Evolutionary conservation across 208 protist genomes (phyloP).

Genomic region (Crithidia expoeki): DNA sequence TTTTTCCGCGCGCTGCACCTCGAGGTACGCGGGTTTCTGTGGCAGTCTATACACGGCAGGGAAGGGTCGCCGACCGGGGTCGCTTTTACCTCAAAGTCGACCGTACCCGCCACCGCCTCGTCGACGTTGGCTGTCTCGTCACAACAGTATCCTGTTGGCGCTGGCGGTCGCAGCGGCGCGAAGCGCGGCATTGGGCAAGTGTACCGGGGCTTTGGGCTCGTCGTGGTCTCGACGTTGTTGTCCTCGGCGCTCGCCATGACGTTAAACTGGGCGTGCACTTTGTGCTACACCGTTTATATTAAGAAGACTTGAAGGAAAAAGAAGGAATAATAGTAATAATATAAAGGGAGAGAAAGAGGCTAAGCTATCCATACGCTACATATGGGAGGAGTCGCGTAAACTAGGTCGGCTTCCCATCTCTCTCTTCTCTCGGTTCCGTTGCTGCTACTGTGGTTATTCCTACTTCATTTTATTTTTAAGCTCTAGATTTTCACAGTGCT

Average conservation of each 20-base stretch:
- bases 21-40: slow-evolving; percentile 29
- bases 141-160: background rate
- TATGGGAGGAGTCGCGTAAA: too few relatives aligned
- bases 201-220: slow-evolving; percentile 34
- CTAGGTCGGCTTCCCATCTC: background rate
- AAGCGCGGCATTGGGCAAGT: slow-evolving; percentile 18
- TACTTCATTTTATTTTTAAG: slow-evolving; percentile 1
- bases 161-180: background rate
- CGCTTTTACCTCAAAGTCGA: background rate
- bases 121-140: background rate
- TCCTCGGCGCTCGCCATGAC: slow-evolving; percentile 22
- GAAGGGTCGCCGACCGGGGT: slow-evolving; percentile 1
- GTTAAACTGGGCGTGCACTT: slow-evolving; percentile 11
- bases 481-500: too few relatives aligned
- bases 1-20: slow-evolving; percentile 19
- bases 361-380: too few relatives aligned
- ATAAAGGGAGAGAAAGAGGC: too few relatives aligned
- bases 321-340: too few relatives aligned
- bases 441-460: too few relatives aligned
- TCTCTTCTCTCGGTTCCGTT: background rate
- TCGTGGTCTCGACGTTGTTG: slow-evolving; percentile 27
- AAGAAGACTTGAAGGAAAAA: background rate
- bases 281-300: slow-evolving; percentile 1
- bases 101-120: slow-evolving; percentile 8
- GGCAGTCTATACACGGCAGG: slow-evolving; percentile 19